A percentile compares a stretch with the other conserved stretches of the same genome.
These are phyloP conservation scores for Fimicolochytrium jonesii DNA, from an alignment of 192 early-diverging fungal genomes.

Conservation along the genomic window DNA sequence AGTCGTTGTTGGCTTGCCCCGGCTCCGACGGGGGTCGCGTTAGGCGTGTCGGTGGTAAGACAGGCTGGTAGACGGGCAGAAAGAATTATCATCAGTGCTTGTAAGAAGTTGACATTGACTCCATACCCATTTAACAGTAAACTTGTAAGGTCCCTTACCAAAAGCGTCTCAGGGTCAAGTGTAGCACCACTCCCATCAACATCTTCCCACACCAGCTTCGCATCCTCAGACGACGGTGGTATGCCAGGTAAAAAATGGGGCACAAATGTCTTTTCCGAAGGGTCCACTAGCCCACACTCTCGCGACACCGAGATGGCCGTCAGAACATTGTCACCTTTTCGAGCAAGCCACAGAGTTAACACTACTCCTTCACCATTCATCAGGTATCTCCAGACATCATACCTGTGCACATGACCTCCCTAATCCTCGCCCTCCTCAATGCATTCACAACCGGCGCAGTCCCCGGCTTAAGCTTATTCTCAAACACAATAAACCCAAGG, in stretches of 20 bases:
- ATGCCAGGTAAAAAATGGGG: slow-evolving; percentile 62
- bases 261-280: slow-evolving; percentile 68
- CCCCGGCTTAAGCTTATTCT: slow-evolving; percentile 95
- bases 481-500: slow-evolving; percentile 96
- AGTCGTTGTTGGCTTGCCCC: no score
- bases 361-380: background rate
- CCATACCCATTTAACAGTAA: no score
- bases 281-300: slow-evolving; percentile 87
- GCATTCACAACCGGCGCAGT: slow-evolving; percentile 73
- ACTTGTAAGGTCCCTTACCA: no score
- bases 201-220: slow-evolving; percentile 72
- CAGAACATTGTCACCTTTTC: slow-evolving; percentile 91
- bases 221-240: slow-evolving; percentile 43
- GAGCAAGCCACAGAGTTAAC: no score
- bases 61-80: no score
- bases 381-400: background rate
- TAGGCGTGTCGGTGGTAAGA: no score
- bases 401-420: slow-evolving; percentile 97
- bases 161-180: slow-evolving; percentile 55
- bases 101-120: no score
- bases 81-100: no score
- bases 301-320: slow-evolving; percentile 92
- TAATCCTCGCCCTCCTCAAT: slow-evolving; percentile 76
- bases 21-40: no score
- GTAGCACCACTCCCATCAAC: slow-evolving; percentile 47